phyloP scores from a whole-genome alignment of 805 yeast species.

The Metschnikowia similis region DNA sequence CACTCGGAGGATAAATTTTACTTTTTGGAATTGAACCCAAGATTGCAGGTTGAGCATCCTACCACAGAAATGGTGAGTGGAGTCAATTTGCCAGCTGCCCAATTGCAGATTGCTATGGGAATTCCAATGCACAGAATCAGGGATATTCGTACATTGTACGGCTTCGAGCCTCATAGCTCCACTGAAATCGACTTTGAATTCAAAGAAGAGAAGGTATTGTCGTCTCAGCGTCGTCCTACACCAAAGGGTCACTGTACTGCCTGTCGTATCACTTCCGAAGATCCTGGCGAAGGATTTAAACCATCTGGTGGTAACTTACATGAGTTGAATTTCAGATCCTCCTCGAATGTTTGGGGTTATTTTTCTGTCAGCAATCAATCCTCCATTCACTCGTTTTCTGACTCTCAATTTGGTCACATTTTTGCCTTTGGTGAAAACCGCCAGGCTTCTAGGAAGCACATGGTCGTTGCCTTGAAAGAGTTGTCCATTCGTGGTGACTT shows the following conservation, averaged over 20 bases:
- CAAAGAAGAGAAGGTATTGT: conserved; percentile 62
- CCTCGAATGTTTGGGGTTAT: conserved; percentile 99
- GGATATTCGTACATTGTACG: conserved; percentile 89
- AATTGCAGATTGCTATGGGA: conserved; percentile 99
- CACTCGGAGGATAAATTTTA: conserved; percentile 92
- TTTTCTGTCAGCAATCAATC: conserved; percentile 96
- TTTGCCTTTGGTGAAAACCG: conserved; percentile 99
- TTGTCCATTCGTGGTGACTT: conserved; percentile 97
- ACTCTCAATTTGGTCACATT: conserved; percentile 98
- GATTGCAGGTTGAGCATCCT: conserved; percentile 99
- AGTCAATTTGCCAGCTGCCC: conserved; percentile 97
- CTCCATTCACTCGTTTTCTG: conserved; percentile 95
- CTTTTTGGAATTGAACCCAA: conserved; percentile 94
- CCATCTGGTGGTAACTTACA: conserved; percentile 97
- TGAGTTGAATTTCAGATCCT: conserved; percentile 93
- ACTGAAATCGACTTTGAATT: conserved; percentile 90
- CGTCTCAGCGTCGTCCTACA: conserved; percentile 83
- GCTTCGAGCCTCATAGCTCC: conserved; percentile 91
- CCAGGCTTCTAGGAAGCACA: conserved; percentile 95
- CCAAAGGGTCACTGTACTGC: conserved; percentile 99
- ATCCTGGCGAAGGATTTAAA: conserved; percentile 98
- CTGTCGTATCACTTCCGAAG: conserved; percentile 98
- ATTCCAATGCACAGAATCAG: conserved; percentile 91
- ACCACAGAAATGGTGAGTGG: conserved; percentile 99
- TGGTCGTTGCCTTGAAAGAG: conserved; percentile 98